Evolutionary conservation across 192 early-diverging fungal species (phyloP), one percentile per base, ranked within the genome.

Genomic region (Glomus cerebriforme): DNA sequence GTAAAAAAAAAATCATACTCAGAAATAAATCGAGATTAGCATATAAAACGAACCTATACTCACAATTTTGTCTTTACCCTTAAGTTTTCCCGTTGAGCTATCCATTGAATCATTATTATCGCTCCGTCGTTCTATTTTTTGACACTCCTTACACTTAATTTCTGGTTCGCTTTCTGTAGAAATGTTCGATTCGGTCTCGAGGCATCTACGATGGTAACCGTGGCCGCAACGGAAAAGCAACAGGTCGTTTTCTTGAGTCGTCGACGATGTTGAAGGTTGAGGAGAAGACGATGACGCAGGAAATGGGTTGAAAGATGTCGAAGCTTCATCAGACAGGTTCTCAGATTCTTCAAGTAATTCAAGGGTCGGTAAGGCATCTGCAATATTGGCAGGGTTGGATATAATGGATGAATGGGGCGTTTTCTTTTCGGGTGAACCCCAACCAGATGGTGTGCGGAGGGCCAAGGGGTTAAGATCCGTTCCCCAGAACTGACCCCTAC

Each of bases 181-280:
- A 47, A 13, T 22, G 39, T 49, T 62, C 31, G 76, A 26, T 67
- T 78, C 76, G 24, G 63, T 78, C 39, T 84, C 82, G 9, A 89
- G 66, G 43, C 88, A 89, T 22, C 86, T 81, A 29, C 81, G 84
- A 81, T 89, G 88, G 54, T 85, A 89, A 58, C 85, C 87, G 77
- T 88, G 88, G 15, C 87, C 88, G 77, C 87, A 88, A 24, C 86
- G 84, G 78, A 88, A 89, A 17, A 89, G 65, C 29, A 88, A 24
- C 22, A 87, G 59, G 29, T 85, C 85, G 67, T 80, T 86, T 68
- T 84, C 80, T 59, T 73, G 71, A 54, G n/a, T 27, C 12, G 39
- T 75, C 39, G 26, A 47, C 45, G 60, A 73, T 37, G 32, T 22
- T 17, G 34, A 45, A 26, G 37, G 31, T n/a, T 72, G 29, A 1